These are phyloP conservation scores for Gossypium longicalyx DNA, from an alignment of 345 rosid species.

Conservation along the genomic window DNA sequence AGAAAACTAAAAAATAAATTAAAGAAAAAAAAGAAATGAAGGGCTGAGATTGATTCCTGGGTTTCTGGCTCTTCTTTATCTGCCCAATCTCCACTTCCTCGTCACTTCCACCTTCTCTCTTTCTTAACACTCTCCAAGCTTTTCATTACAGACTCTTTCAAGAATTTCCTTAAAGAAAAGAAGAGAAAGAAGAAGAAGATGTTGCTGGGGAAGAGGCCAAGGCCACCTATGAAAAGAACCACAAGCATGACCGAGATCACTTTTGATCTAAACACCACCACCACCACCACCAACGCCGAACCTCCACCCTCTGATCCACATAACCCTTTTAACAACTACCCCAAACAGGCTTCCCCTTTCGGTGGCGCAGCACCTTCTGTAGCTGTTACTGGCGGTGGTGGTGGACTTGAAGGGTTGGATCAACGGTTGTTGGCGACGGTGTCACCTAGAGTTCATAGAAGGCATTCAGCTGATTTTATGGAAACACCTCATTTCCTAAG, in stretches of 20 bases:
- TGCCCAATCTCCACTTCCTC: slow-evolving; percentile 31
- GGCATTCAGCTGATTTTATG: slow-evolving; percentile 51
- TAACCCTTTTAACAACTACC: slow-evolving; percentile 18
- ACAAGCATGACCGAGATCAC: slow-evolving; percentile 71
- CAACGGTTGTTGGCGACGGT: slow-evolving; percentile 40
- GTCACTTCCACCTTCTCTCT: slow-evolving; percentile 10
- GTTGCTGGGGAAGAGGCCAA: slow-evolving; percentile 86
- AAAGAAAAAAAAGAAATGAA: slow-evolving; percentile 14
- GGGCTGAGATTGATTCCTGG: slow-evolving; percentile 53
- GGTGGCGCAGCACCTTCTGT: neutral
- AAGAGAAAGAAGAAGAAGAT: slow-evolving; percentile 19
- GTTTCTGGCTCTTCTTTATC: slow-evolving; percentile 51
- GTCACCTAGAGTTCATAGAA: slow-evolving; percentile 45
- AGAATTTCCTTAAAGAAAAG: neutral
- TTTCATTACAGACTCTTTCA: neutral
- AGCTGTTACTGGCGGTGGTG: neutral
- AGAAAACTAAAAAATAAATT: neutral
- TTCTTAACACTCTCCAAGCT: slow-evolving; percentile 7
- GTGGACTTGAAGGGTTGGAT: slow-evolving; percentile 30
- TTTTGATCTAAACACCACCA: slow-evolving; percentile 48
- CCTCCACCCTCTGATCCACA: slow-evolving; percentile 30
- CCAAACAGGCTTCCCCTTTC: slow-evolving; percentile 1
- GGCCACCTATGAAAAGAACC: slow-evolving; percentile 77
- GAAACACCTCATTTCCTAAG: slow-evolving; percentile 55
- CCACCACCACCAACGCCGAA: slow-evolving; percentile 16